Conservation (phyloP, 345 rosid species). For the Litchi chinensis region DNA sequence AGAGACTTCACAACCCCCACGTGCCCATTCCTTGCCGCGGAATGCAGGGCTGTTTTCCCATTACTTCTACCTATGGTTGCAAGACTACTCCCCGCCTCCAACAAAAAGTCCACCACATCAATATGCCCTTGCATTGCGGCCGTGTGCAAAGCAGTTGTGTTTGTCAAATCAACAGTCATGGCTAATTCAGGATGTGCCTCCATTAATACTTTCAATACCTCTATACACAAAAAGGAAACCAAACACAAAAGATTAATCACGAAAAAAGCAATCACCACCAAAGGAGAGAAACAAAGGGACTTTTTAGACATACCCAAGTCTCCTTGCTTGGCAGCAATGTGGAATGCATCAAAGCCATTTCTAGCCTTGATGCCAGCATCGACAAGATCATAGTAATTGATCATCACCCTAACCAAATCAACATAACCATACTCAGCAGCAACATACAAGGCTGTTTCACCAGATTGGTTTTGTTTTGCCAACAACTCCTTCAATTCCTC, state of each 20-base stretch:
- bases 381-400: slow-evolving; percentile 67
- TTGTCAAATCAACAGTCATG: slow-evolving; percentile 91
- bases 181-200: slow-evolving; percentile 82
- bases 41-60: slow-evolving; percentile 90
- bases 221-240: slow-evolving; percentile 35
- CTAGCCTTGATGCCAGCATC: slow-evolving; percentile 84
- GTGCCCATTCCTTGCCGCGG: slow-evolving; percentile 91
- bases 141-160: slow-evolving; percentile 87
- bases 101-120: slow-evolving; percentile 63
- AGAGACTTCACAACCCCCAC: slow-evolving; percentile 71
- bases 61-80: slow-evolving; percentile 86
- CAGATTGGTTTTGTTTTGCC: slow-evolving; percentile 81
- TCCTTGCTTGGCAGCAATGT: slow-evolving; percentile 96
- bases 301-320: slow-evolving; percentile 58
- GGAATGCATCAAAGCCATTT: slow-evolving; percentile 94
- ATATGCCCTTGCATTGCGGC: slow-evolving; percentile 92
- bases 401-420: slow-evolving; percentile 78
- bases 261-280: neutral
- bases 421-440: slow-evolving; percentile 84
- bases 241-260: slow-evolving; percentile 22
- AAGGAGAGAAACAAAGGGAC: neutral
- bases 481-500: slow-evolving; percentile 52
- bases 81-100: slow-evolving; percentile 76
- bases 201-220: slow-evolving; percentile 64
- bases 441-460: slow-evolving; percentile 93